Conservation (phyloP, 2,329 filamentous ascomycete species). For the Epichloe amarillans region DNA sequence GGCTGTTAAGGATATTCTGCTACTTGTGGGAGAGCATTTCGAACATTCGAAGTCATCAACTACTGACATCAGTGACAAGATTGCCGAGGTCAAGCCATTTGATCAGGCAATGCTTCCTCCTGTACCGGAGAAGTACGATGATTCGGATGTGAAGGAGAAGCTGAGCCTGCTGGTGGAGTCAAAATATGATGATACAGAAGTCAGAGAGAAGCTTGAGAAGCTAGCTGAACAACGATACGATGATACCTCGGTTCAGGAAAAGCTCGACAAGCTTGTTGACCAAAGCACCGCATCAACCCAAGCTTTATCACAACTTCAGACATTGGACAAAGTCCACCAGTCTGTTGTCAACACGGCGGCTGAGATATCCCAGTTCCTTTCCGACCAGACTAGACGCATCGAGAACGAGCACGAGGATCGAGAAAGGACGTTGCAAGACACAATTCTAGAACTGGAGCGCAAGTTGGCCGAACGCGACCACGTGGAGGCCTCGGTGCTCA, state of each 20-base stretch:
- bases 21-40: conserved; percentile 73
- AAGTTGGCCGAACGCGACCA: conserved; percentile 52
- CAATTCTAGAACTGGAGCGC: conserved; percentile 67
- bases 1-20: conserved; percentile 72
- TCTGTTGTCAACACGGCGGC: conserved; percentile 75
- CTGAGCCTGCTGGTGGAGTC: conserved; percentile 19
- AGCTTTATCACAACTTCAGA: conserved; percentile 61
- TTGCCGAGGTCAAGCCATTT: conserved; percentile 47
- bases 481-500: conserved; percentile 41
- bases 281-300: conserved; percentile 54
- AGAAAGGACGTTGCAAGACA: conserved; percentile 68
- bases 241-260: conserved; percentile 20
- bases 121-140: conserved; percentile 36
- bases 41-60: conserved; percentile 66
- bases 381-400: conserved; percentile 60
- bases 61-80: conserved; percentile 41
- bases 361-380: conserved; percentile 73
- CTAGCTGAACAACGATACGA: conserved; percentile 21
- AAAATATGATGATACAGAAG: conserved; percentile 42
- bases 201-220: conserved; percentile 37
- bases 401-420: conserved; percentile 66
- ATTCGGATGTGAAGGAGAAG: conserved; percentile 19
- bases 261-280: conserved; percentile 38
- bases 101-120: conserved; percentile 46
- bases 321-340: conserved; percentile 77